A percentile compares a stretch with the other conserved stretches of the same genome.
Evolutionary conservation across 805 yeast genomes (phyloP).

Genomic region (Wickerhamomyces kurtzmanii): DNA sequence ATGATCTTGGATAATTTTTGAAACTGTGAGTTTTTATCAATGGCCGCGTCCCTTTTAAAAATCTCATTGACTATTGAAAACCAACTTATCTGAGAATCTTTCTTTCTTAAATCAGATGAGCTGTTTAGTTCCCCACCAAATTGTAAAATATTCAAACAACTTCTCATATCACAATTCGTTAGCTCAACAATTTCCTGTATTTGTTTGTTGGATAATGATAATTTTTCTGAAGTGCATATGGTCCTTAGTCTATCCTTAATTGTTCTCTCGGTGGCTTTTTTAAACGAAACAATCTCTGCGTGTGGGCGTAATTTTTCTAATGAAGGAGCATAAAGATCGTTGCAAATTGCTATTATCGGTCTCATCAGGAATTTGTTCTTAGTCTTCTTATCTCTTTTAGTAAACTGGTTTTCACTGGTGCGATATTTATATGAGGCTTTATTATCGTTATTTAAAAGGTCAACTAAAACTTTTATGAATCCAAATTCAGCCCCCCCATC

Average conservation of each 20-base stretch:
- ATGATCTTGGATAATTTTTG: slow-evolving; percentile 34
- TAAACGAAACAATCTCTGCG: slow-evolving; percentile 64
- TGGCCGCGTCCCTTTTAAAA: slow-evolving; percentile 39
- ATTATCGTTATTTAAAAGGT: slow-evolving; percentile 48
- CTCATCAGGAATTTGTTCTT: slow-evolving; percentile 43
- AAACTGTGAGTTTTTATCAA: slow-evolving; percentile 37
- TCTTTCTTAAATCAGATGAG: slow-evolving; percentile 21
- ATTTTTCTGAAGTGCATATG: slow-evolving; percentile 45
- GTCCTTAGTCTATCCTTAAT: slow-evolving; percentile 36
- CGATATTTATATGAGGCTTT: slow-evolving; percentile 31
- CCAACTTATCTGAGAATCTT: slow-evolving; percentile 64
- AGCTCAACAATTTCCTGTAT: slow-evolving; percentile 58
- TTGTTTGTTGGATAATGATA: slow-evolving; percentile 35
- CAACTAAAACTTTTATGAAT: slow-evolving; percentile 46
- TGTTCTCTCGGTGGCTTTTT: slow-evolving; percentile 41
- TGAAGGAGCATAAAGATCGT: slow-evolving; percentile 70
- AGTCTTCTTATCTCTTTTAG: slow-evolving; percentile 21
- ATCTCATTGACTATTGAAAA: slow-evolving; percentile 49
- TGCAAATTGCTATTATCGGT: slow-evolving; percentile 90
- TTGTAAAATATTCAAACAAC: slow-evolving; percentile 76
- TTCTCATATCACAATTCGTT: slow-evolving; percentile 77
- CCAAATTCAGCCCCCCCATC: slow-evolving; percentile 71
- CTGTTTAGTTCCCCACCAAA: slow-evolving; percentile 27
- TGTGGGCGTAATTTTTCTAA: slow-evolving; percentile 65
- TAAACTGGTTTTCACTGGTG: slow-evolving; percentile 11